Conservation (phyloP, 768 basidiomycete species). For the Tulasnella calospora region DNA sequence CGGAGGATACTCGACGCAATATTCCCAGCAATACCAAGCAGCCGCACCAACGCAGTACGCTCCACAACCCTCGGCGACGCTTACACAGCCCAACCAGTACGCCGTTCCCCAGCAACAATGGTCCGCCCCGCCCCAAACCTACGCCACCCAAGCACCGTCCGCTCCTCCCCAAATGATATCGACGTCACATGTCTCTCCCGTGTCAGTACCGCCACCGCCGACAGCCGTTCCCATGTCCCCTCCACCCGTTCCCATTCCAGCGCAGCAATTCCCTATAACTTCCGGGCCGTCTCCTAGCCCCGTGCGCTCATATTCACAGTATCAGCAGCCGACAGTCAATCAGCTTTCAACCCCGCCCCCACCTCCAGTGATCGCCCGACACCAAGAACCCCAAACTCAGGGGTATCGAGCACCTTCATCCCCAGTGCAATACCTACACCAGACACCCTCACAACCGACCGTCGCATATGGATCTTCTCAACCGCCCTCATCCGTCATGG, state of each 20-base stretch:
- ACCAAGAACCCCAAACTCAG: constrained; percentile 15
- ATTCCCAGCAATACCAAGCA: constrained; percentile 25
- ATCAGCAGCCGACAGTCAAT: not conserved
- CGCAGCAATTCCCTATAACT: not conserved
- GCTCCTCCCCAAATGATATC: constrained; percentile 2
- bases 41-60: not conserved
- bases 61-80: not conserved
- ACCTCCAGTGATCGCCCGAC: not conserved
- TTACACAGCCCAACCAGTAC: not conserved
- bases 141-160: not conserved
- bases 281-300: not conserved
- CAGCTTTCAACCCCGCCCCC: constrained; percentile 26
- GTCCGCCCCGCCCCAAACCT: constrained; percentile 13
- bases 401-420: constrained; percentile 16
- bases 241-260: constrained; percentile 4
- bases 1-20: constrained; percentile 29
- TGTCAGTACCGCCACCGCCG: constrained; percentile 1
- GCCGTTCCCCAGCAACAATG: constrained; percentile 9
- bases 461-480: not conserved
- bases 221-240: constrained; percentile 12
- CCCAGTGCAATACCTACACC: constrained; percentile 28
- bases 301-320: not conserved
- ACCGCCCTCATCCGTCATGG: not conserved
- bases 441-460: not conserved
- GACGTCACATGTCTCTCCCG: not conserved